phyloP scores from a whole-genome alignment of 306 rosid species.

The Inga oerstediana region DNA sequence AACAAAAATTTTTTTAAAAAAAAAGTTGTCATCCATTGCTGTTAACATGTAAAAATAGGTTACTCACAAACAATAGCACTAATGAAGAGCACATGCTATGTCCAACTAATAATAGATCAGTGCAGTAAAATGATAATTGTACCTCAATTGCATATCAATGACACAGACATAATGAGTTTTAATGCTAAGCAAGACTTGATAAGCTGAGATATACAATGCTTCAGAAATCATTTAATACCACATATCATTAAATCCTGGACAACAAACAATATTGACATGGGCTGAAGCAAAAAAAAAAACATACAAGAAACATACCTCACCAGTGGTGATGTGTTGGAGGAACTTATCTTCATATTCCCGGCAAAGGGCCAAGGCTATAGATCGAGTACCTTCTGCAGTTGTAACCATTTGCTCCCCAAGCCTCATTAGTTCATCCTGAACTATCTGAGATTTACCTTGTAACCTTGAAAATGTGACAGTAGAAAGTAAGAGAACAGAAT shows the following conservation, averaged over 20 bases:
- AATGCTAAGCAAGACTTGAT: background rate
- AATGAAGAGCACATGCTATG: slow-evolving; percentile 4
- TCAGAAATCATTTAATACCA: background rate
- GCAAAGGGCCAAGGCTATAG: slow-evolving; percentile 96
- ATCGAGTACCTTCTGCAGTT: slow-evolving; percentile 91
- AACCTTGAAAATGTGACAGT: slow-evolving; percentile 55
- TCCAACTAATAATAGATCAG: background rate
- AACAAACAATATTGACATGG: slow-evolving; percentile 15
- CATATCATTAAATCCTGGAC: slow-evolving; percentile 1
- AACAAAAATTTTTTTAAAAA: background rate
- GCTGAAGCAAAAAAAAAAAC: background rate
- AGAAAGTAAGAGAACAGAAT: background rate
- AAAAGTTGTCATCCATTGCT: slow-evolving; percentile 14
- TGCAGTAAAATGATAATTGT: slow-evolving; percentile 3
- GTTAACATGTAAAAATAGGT: slow-evolving; percentile 1
- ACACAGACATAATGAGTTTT: background rate
- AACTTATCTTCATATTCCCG: slow-evolving; percentile 98
- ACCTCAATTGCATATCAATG: slow-evolving; percentile 1
- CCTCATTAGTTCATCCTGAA: slow-evolving; percentile 93
- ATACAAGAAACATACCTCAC: slow-evolving; percentile 71
- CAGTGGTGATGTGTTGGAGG: slow-evolving; percentile 85
- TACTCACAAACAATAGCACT: background rate
- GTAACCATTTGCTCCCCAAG: slow-evolving; percentile 94
- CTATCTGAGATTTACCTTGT: slow-evolving; percentile 94
- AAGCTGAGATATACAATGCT: background rate